These are phyloP conservation scores for Fraxinus angustifolia DNA, from an alignment of 305 asterid species.

Conservation along the genomic window DNA sequence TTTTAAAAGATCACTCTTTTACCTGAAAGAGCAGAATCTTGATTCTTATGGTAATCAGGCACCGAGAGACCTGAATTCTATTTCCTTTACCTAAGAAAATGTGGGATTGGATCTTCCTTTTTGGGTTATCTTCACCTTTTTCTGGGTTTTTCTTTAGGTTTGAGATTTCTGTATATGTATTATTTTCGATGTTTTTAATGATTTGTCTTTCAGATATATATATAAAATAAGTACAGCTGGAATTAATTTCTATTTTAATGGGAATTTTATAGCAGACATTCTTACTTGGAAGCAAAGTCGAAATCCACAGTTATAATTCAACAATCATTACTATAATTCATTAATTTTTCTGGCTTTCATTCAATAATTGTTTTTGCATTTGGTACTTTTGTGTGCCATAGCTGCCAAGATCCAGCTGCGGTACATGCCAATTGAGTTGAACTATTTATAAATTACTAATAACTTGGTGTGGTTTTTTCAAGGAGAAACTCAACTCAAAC, in stretches of 20 bases:
- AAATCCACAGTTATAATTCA: not conserved
- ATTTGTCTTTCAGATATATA: not conserved
- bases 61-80: slow-evolving; percentile 14
- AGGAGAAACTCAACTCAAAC: not conserved
- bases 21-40: slow-evolving; percentile 29
- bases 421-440: not conserved
- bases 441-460: not conserved
- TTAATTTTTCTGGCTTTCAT: not conserved
- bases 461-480: not conserved
- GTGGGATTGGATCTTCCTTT: slow-evolving; percentile 6
- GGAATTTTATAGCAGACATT: not conserved
- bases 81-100: slow-evolving; percentile 4
- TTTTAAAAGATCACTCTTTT: slow-evolving; percentile 15
- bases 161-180: slow-evolving; percentile 23
- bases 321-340: not conserved
- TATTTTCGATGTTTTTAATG: slow-evolving; percentile 28
- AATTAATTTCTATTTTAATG: not conserved
- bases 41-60: not conserved
- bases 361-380: not conserved
- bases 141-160: slow-evolving; percentile 25
- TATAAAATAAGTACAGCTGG: not conserved
- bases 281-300: not conserved
- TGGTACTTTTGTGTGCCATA: not conserved
- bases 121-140: slow-evolving; percentile 11
- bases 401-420: not conserved